phyloP scores from a whole-genome alignment of 1,284 basidiomycete species.

The Mrakiaceae sp. region DNA sequence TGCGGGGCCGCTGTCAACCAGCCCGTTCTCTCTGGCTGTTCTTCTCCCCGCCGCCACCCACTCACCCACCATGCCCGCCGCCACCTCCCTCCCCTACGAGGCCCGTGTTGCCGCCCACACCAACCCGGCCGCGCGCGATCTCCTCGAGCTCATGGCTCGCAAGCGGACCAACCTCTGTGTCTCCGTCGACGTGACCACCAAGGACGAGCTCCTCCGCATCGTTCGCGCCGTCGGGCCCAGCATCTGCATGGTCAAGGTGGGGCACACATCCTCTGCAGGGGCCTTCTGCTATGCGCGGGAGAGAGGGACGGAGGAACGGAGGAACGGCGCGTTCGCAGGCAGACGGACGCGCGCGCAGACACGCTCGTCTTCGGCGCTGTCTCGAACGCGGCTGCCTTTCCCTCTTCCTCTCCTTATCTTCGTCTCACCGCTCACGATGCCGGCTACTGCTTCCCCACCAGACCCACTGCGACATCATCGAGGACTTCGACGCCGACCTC shows the following conservation, averaged over 20 bases:
- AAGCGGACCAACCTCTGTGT: slow-evolving; percentile 91
- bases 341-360: not conserved
- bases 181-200: slow-evolving; percentile 84
- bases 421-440: not conserved
- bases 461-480: slow-evolving; percentile 95
- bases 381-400: not conserved
- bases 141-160: slow-evolving; percentile 73
- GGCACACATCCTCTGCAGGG: slow-evolving; percentile 11
- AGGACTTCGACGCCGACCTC: slow-evolving; percentile 73
- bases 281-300: no score
- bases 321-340: not conserved
- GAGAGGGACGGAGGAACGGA: not conserved
- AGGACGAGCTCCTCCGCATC: slow-evolving; percentile 69
- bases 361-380: not conserved
- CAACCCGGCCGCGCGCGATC: slow-evolving; percentile 62
- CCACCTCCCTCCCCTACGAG: slow-evolving; percentile 42
- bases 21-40: not conserved
- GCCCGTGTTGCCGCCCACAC: slow-evolving; percentile 49
- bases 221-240: slow-evolving; percentile 79
- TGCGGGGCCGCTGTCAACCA: no score
- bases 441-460: slow-evolving; percentile 29
- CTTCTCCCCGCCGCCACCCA: not conserved
- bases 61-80: not conserved
- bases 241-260: slow-evolving; percentile 88
- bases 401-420: not conserved